Conservation (phyloP, 805 yeast genomes). For the Teunomyces aglyptinius region DNA sequence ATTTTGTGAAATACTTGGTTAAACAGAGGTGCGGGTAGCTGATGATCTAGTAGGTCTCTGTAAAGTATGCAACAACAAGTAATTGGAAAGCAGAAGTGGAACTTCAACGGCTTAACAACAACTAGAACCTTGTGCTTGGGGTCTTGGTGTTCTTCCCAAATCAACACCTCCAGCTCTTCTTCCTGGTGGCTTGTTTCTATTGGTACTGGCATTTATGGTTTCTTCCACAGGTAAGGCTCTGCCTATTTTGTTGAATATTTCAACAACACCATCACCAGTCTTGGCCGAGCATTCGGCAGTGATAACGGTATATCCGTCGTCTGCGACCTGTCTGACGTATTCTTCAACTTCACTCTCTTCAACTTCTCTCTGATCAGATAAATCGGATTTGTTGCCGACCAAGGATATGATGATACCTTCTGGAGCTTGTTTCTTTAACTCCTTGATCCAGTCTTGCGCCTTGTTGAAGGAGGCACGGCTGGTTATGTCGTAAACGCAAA, state of each 20-base stretch:
- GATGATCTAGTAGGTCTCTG: no score
- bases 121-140: slow-evolving; percentile 16
- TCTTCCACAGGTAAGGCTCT: slow-evolving; percentile 44
- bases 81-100: no score
- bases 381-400: slow-evolving; percentile 77
- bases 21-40: no score
- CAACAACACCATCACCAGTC: slow-evolving; percentile 44
- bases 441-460: slow-evolving; percentile 78
- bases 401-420: slow-evolving; percentile 72
- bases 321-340: slow-evolving; percentile 39
- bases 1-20: no score
- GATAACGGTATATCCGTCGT: slow-evolving; percentile 44
- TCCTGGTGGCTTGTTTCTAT: slow-evolving; percentile 25
- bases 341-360: slow-evolving; percentile 44
- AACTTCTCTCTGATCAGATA: slow-evolving; percentile 46
- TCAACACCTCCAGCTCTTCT: slow-evolving; percentile 37
- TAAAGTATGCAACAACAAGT: no score
- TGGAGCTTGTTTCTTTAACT: slow-evolving; percentile 77
- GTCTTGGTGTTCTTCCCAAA: slow-evolving; percentile 29
- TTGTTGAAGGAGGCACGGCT: slow-evolving; percentile 62
- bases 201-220: slow-evolving; percentile 20
- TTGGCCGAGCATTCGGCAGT: slow-evolving; percentile 45
- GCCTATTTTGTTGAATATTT: slow-evolving; percentile 38
- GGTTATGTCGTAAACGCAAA: slow-evolving; percentile 76
- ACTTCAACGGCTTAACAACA: slow-evolving; percentile 27